Evolutionary conservation across 176 grass and related monocot species (phyloP), one percentile per base, ranked within the genome.

Genomic region (Rhynchospora breviuscula): DNA sequence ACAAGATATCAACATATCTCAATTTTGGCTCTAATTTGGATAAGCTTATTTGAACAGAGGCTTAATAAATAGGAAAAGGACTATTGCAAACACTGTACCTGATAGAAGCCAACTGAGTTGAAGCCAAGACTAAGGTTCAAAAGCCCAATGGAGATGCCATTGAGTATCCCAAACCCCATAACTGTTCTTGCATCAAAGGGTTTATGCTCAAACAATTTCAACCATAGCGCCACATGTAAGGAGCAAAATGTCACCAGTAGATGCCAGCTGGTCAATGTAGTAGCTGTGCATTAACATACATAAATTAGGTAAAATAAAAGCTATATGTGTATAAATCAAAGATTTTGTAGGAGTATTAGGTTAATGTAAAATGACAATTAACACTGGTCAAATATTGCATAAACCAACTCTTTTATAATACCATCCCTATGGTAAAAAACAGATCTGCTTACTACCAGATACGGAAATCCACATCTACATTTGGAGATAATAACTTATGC

Each of bases 231-330:
- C 85, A 99, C 96, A 59, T 99, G 96, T 62, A 99, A 93, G 21
- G 96, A 99, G 76, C 96, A 99, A 61, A 99, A 99, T 3, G 96
- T 99, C 25, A 99, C 96, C 74, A 99, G 81, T 35, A 99, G 93
- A 99, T 99, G 96, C 96, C 96, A 99, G 78, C 96, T 95, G 59
- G 93, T 99, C 93, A 99, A 89, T 67, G 96, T 99, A 82, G 96
- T 99, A 68, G 96, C 96, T 99, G 91, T 81, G 51, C 51, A 84
- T 78, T 85, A 74, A 76, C 19, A 79, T 70, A 5, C 59, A 83
- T 40, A 72, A 82, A 67, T 51, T 40, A 66, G 23, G 25, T 33
- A 80, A 65, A 35, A 81, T 11, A 71, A 79, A 52, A 89, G 31
- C 59, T 72, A 81, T 69, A 84, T 43, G 22, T 33, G 25, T 57